Evolutionary conservation across 2,329 filamentous ascomycete species (phyloP), one percentile per base, ranked within the genome.

Genomic region (Fusarium sp.): DNA sequence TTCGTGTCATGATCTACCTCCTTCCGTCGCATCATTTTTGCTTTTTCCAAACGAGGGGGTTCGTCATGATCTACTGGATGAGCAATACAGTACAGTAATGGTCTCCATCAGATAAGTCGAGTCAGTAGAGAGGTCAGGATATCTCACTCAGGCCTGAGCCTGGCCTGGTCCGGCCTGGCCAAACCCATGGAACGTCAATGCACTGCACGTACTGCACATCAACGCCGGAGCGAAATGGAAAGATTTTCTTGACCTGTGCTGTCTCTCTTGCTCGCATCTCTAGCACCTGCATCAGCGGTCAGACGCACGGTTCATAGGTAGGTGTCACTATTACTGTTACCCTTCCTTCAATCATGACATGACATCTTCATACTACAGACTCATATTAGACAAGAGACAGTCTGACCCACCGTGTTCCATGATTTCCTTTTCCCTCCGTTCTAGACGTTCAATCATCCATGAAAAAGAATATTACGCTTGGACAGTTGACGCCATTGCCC

Each of bases 401-500:
- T 71, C 50, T 74, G 71, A 71, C 71, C 71, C 71, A 72, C 69
- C 57, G 53, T 44, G 45, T 62, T 55, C 37, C 14, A 39, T 51
- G 21, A 23, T 51, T 43, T 63, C 59, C 63, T 49, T 60, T 52
- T 71, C 44, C 25, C 49, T 57, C 65, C 44, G 53, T 74, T 62
- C 61, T 65, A 71, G 63, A 73, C 59, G 62, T 53, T 51, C 37
- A 62, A 62, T 58, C 28, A 70, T 65, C 65, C 69, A 59, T 62
- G 63, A 61, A 43, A 30, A 11, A 42, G 42, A 25, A 41, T 44
- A 50, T 12, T 56, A 41, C 58, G 59, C 70, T 75, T 64, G 66
- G 70, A 43, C 58, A 57, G 31, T 63, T 74, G 72, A 74, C 72
- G 72, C 72, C 72, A 74, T 74, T 41, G 31, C 21, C 48, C 48